Base-by-base conservation (phyloP, 768 basidiomycete species). In the Phaeotremella fagi region DNA sequence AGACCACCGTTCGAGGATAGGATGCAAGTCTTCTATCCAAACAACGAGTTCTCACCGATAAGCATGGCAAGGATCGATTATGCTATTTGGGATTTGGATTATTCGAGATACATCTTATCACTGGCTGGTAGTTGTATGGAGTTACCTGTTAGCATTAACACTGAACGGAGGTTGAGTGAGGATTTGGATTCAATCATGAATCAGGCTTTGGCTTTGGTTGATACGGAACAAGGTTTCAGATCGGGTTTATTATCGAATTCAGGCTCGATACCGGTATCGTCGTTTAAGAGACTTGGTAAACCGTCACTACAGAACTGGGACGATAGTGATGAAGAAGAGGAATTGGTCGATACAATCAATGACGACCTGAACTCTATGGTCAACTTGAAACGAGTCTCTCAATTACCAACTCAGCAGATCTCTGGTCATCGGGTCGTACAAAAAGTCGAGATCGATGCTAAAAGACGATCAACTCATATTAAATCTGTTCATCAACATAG, bases 1-100 rank as follows among this genome's bases (percentile, higher is more conserved):
- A 57, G 68, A n/a, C 58, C 60, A 6, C 62, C 65, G 1, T 70
- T 60, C 53, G 68, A 70, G 51, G 68, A 70, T 16, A 56, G 68
- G 7, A 63, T 54, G 26, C 35, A 60, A 24, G 65, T 70, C 22
- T 66, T 50, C 36, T 66, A 55, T 41, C 55, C 64, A 15, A 55
- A 70, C 33, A 56, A 55, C 18, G 48, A 25, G 0, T 55, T 55
- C 43, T 64, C 64, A 16, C 62, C 60, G 20, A 59, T 70, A 6
- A 57, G 54, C 1, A 66, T 62, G 56, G 68, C 68, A 27, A 48
- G 64, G 45, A 61, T 59, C 35, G 68, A 63, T 2, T 66, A 64
- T 33, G 68, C 60, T 1, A 59, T 70, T 3, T 64, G 60, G 64
- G 64, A 70, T 48, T 44, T 70, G 24, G 64, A 70, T 46, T 70